Conservation (phyloP, 2,329 filamentous ascomycete species). For the Blastomyces parvus region DNA sequence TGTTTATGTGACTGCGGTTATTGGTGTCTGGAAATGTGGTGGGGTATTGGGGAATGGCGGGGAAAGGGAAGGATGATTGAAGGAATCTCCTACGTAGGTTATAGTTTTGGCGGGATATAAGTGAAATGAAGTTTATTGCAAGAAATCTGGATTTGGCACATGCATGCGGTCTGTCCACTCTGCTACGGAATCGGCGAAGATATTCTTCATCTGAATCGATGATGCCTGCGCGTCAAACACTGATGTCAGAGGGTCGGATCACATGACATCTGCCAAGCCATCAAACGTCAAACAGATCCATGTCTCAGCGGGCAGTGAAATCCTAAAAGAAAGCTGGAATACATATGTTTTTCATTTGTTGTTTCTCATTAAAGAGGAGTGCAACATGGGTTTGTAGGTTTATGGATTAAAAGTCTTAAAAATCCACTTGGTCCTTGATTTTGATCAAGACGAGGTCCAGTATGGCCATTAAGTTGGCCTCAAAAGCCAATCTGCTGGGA, state of each 20-base stretch:
- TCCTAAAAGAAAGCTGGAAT: background rate
- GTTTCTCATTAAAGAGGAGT: background rate
- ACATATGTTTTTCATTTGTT: background rate
- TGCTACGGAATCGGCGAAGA: background rate
- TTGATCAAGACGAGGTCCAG: background rate
- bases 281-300: background rate
- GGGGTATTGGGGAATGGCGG: background rate
- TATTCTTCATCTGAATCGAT: background rate
- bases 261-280: background rate
- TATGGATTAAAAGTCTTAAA: background rate
- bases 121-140: background rate
- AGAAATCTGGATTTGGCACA: background rate
- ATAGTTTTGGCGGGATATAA: background rate
- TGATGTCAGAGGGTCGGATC: background rate
- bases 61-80: background rate
- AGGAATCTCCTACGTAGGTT: background rate
- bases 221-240: background rate
- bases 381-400: background rate
- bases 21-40: too few relatives aligned
- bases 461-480: background rate
- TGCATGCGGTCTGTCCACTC: background rate
- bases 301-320: background rate
- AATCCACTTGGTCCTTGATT: background rate
- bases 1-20: background rate
- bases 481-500: too few relatives aligned